Conservation (phyloP, 371 early-diverging fungal genomes). For the Phascolomyces articulosus region DNA sequence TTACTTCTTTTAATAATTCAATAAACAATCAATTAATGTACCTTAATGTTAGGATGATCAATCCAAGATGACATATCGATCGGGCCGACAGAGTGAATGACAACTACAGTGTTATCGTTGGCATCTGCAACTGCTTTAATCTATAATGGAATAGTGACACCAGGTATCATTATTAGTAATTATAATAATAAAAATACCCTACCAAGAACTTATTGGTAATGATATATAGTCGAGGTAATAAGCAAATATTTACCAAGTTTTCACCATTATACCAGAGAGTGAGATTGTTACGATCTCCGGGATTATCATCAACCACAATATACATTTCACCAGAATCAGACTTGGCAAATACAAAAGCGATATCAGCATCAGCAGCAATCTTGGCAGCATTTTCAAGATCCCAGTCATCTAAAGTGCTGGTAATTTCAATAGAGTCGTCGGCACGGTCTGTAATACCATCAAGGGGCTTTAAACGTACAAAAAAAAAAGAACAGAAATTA, state of each 20-base stretch:
- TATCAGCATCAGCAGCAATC: slow-evolving; percentile 46
- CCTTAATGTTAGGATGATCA: slow-evolving; percentile 47
- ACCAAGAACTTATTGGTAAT: too few species aligned
- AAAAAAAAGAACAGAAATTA: background rate
- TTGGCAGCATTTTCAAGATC: slow-evolving; percentile 35
- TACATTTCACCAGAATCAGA: slow-evolving; percentile 64
- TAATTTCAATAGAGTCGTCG: background rate
- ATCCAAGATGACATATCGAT: slow-evolving; percentile 43
- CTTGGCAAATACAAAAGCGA: slow-evolving; percentile 61
- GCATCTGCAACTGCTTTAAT: slow-evolving; percentile 47
- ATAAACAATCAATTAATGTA: background rate
- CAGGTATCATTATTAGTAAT: background rate
- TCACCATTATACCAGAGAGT: slow-evolving; percentile 65
- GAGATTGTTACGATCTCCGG: slow-evolving; percentile 64
- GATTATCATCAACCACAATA: slow-evolving; percentile 35
- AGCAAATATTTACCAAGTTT: slow-evolving; percentile 46
- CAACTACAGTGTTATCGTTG: slow-evolving; percentile 52
- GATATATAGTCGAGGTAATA: too few species aligned
- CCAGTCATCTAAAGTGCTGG: slow-evolving; percentile 15
- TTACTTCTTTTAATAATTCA: too few species aligned
- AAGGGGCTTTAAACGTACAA: slow-evolving; percentile 16
- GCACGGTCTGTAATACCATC: slow-evolving; percentile 50
- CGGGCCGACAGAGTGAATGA: slow-evolving; percentile 55
- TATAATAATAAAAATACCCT: too few species aligned
- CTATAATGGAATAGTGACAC: slow-evolving; percentile 2